Percentiles rank a stretch among this genome's conserved stretches.
phyloP scores from a whole-genome alignment of 179 eudicot genomes.

The Carnegiea gigantea region DNA sequence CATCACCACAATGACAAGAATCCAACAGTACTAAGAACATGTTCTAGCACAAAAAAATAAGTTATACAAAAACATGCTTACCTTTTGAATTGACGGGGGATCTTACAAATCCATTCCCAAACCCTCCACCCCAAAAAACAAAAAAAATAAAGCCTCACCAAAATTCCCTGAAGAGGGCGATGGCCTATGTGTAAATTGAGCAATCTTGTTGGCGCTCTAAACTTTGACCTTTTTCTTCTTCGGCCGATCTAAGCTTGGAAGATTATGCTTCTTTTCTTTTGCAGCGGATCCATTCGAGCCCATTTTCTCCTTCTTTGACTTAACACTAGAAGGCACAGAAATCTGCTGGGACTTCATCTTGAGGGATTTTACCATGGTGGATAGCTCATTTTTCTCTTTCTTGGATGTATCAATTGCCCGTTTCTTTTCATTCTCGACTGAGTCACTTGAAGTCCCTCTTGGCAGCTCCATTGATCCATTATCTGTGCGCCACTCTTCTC shows the following conservation, averaged over 20 bases:
- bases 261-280: conserved; percentile 35
- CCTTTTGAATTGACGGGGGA: too few species aligned
- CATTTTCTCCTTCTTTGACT: conserved; percentile 17
- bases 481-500: conserved; percentile 18
- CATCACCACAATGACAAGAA: too few species aligned
- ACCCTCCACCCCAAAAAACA: not conserved
- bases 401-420: conserved; percentile 12
- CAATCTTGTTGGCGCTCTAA: not conserved
- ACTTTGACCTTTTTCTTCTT: conserved; percentile 27
- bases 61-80: too few species aligned
- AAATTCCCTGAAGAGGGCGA: not conserved
- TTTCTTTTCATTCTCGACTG: conserved; percentile 16
- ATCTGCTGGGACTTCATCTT: conserved; percentile 74
- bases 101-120: too few species aligned
- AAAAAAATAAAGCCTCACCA: not conserved
- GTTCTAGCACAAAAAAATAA: too few species aligned
- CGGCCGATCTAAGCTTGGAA: conserved; percentile 12
- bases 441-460: conserved; percentile 19
- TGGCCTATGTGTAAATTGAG: not conserved
- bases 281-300: conserved; percentile 16
- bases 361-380: conserved; percentile 66
- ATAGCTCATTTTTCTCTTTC: conserved; percentile 61
- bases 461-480: conserved; percentile 23
- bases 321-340: conserved; percentile 29
- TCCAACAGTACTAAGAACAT: too few species aligned